A percentile compares a stretch with the other conserved stretches of the same genome.
These are phyloP conservation scores for Coemansia asiatica DNA, from an alignment of 192 early-diverging fungal genomes.

Conservation along the genomic window DNA sequence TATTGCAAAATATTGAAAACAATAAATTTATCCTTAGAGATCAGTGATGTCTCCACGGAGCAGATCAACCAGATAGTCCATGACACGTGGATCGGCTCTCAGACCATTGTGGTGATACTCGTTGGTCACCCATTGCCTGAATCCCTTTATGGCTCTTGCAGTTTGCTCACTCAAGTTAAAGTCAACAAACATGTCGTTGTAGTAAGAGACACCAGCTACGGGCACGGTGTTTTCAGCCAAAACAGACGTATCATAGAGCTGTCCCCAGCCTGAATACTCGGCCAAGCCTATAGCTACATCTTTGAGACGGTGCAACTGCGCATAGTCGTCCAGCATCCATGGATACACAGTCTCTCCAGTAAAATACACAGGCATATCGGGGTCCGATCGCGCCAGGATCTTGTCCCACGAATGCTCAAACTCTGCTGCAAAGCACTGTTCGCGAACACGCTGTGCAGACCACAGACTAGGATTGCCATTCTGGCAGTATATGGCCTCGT, in stretches of 20 bases:
- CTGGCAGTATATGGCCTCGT: constrained; percentile 70
- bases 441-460: constrained; percentile 62
- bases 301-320: constrained; percentile 60
- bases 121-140: constrained; percentile 67
- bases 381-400: constrained; percentile 20
- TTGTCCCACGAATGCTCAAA: constrained; percentile 54
- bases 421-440: constrained; percentile 49
- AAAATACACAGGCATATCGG: constrained; percentile 54
- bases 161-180: constrained; percentile 61
- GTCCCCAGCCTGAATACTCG: constrained; percentile 56
- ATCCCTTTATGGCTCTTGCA: constrained; percentile 55
- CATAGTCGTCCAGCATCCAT: constrained; percentile 74
- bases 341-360: constrained; percentile 70
- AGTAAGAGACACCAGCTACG: constrained; percentile 65
- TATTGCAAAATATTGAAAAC: neutral
- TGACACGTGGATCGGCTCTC: constrained; percentile 56
- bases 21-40: constrained; percentile 15
- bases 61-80: constrained; percentile 60
- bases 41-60: constrained; percentile 57
- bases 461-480: constrained; percentile 58
- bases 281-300: constrained; percentile 61
- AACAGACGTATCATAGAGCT: constrained; percentile 58
- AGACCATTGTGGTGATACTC: constrained; percentile 67
- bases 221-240: constrained; percentile 55
- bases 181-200: constrained; percentile 74